A percentile compares a stretch with the other conserved stretches of the same genome.
These are phyloP conservation scores for maize (Zea mays) DNA, from an alignment of 176 grass and related monocot species.

Conservation along the genomic window DNA sequence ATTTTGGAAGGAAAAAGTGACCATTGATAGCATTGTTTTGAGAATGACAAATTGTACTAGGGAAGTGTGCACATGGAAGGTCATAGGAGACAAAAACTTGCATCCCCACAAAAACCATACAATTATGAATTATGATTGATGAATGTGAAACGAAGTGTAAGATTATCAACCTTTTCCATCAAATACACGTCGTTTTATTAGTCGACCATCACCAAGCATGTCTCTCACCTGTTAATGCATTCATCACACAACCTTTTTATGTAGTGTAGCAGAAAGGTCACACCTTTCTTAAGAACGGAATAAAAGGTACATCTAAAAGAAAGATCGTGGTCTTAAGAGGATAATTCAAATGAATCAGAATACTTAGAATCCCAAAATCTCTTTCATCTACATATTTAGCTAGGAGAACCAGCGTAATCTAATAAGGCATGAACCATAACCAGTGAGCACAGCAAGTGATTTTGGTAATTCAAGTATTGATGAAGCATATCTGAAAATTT, in stretches of 20 bases:
- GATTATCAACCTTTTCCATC: conserved; percentile 78
- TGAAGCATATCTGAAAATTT: conserved; percentile 16
- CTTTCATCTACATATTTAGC: conserved; percentile 6
- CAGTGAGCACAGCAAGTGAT: conserved; percentile 1
- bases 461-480: conserved; percentile 3
- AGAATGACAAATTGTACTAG: conserved; percentile 21
- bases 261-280: conserved; percentile 1
- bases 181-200: conserved; percentile 89
- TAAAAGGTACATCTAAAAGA: conserved; percentile 12
- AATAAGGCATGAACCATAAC: background rate
- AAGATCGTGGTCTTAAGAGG: background rate
- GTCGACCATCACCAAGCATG: conserved; percentile 97
- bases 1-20: background rate
- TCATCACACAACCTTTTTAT: conserved; percentile 33
- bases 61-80: background rate
- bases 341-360: conserved; percentile 20
- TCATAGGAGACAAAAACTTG: background rate
- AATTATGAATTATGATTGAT: conserved; percentile 20
- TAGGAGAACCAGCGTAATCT: background rate
- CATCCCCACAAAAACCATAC: conserved; percentile 7
- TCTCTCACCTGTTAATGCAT: conserved; percentile 80
- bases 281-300: background rate
- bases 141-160: conserved; percentile 24
- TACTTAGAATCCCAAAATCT: background rate
- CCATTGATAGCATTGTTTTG: background rate